A percentile compares a stretch with the other conserved stretches of the same genome.
Conservation (phyloP, 2,329 filamentous ascomycete genomes). For the Talaromyces rugulosus region DNA sequence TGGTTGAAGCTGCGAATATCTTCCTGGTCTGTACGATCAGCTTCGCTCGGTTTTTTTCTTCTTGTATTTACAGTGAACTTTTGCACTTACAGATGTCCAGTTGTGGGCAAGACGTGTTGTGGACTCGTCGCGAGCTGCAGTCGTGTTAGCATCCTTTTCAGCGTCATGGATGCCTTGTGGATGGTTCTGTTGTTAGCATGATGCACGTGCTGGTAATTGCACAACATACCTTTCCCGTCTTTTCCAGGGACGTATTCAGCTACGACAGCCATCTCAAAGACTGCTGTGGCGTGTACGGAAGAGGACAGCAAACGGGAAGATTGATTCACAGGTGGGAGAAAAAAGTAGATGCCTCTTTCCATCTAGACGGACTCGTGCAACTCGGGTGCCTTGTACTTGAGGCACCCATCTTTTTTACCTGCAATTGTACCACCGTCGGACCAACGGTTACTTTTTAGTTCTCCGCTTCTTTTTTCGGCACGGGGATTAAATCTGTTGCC, state of each 20-base stretch:
- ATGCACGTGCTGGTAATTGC: not conserved
- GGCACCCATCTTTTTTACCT: not conserved
- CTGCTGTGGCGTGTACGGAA: not conserved
- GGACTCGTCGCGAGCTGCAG: not conserved
- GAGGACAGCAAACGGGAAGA: not conserved
- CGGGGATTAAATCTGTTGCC: too few relatives aligned
- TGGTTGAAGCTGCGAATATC: not conserved
- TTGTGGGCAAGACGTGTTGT: not conserved
- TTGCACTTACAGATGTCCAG: not conserved
- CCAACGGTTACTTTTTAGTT: not conserved
- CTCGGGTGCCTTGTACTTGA: not conserved
- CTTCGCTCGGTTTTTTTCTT: not conserved
- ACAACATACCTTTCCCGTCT: not conserved
- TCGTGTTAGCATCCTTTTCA: not conserved
- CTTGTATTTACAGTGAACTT: not conserved
- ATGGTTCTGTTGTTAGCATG: not conserved
- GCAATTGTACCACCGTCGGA: not conserved
- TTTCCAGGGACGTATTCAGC: too few relatives aligned
- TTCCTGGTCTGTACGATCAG: conserved; percentile 2
- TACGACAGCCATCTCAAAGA: not conserved
- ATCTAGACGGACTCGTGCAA: not conserved
- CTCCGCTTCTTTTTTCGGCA: too few relatives aligned
- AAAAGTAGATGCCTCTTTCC: not conserved
- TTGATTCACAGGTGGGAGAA: not conserved
- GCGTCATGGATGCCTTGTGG: not conserved